These are phyloP conservation scores for Candida gigantensis DNA, from an alignment of 1,139 yeast species.

Conservation along the genomic window DNA sequence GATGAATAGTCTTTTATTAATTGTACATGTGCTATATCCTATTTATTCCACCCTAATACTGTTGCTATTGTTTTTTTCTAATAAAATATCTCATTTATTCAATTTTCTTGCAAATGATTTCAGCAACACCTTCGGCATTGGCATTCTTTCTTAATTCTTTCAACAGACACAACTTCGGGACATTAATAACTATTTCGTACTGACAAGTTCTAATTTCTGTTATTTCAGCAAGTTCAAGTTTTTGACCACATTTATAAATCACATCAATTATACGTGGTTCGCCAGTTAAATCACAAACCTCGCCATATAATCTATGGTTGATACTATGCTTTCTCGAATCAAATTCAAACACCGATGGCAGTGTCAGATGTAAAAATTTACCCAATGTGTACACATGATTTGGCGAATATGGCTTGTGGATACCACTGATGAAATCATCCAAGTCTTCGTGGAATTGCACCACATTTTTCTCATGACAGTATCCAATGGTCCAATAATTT, in stretches of 20 bases:
- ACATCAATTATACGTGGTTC: slow-evolving; percentile 63
- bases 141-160: slow-evolving; percentile 48
- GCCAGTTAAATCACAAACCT: slow-evolving; percentile 70
- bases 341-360: slow-evolving; percentile 12
- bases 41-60: too few species aligned
- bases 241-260: slow-evolving; percentile 64
- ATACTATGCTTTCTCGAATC: slow-evolving; percentile 22
- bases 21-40: too few species aligned
- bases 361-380: slow-evolving; percentile 23
- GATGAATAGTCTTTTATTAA: too few species aligned
- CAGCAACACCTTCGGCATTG: slow-evolving; percentile 34
- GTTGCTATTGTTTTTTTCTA: background rate
- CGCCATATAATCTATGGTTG: slow-evolving; percentile 61
- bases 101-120: slow-evolving; percentile 45
- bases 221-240: slow-evolving; percentile 43
- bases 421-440: slow-evolving; percentile 23
- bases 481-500: slow-evolving; percentile 68
- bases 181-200: slow-evolving; percentile 59
- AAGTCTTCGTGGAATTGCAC: slow-evolving; percentile 57
- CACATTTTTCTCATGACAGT: slow-evolving; percentile 55
- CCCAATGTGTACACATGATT: slow-evolving; percentile 49
- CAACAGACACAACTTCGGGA: slow-evolving; percentile 60
- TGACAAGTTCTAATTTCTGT: slow-evolving; percentile 73
- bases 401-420: slow-evolving; percentile 39
- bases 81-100: slow-evolving; percentile 13